Conservation (phyloP, 257 asterid species). For the Solanum rostratum region DNA sequence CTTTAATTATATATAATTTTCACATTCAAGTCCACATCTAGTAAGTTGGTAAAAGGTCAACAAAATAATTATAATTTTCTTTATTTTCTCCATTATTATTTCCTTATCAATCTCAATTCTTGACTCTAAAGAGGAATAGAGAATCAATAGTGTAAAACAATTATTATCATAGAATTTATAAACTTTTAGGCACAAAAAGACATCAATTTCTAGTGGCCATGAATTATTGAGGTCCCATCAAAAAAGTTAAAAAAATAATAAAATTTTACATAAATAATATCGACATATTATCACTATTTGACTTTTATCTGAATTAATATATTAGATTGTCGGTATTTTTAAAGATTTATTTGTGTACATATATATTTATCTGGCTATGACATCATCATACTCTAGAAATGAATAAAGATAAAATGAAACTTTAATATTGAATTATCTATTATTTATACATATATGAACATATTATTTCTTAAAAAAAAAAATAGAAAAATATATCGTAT, state of each 20-base stretch:
- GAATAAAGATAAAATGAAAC: not conserved
- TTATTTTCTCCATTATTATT: not conserved
- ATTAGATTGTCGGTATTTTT: not conserved
- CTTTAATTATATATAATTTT: not conserved
- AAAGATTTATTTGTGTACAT: no score
- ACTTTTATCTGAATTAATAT: not conserved
- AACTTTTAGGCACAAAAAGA: not conserved
- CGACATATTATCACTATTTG: not conserved
- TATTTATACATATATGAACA: not conserved
- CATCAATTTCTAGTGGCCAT: not conserved
- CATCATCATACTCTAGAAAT: not conserved
- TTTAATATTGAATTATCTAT: not conserved
- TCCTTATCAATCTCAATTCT: not conserved
- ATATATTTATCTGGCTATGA: not conserved
- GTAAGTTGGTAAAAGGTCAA: not conserved
- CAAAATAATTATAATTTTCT: not conserved
- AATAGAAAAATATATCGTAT: not conserved
- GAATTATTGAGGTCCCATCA: not conserved
- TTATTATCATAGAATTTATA: not conserved
- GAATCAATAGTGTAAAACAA: not conserved
- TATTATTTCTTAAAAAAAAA: not conserved
- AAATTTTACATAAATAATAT: not conserved
- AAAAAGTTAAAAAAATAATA: no score
- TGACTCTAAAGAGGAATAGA: not conserved
- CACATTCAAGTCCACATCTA: not conserved